Evolutionary conservation across 139 green algal genomes (phyloP).

Genomic region (Limnomonas spitsbergensis): DNA sequence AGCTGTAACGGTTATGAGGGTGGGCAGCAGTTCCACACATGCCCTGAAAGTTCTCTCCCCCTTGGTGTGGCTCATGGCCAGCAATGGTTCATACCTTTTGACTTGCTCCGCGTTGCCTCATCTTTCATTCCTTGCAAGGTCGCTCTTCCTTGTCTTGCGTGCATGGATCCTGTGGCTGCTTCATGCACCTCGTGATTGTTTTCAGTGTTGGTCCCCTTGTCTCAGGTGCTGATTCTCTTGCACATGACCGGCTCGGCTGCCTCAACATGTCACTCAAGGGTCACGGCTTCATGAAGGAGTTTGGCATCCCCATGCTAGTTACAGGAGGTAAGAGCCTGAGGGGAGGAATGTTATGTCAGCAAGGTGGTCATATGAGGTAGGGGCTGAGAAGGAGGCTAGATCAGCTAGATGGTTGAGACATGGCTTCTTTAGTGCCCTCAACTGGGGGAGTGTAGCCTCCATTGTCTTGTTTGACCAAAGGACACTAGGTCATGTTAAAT

Average conservation of each 20-base stretch:
- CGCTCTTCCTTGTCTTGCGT: background rate
- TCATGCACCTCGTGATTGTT: background rate
- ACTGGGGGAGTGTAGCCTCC: too few species aligned
- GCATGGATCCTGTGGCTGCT: background rate
- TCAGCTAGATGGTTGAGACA: too few species aligned
- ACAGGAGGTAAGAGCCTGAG: conserved; percentile 75
- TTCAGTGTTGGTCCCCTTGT: background rate
- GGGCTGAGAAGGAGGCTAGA: too few species aligned
- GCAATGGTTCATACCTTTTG: background rate
- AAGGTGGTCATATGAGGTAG: too few species aligned
- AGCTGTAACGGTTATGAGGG: background rate
- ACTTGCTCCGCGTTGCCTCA: background rate
- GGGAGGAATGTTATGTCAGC: too few species aligned
- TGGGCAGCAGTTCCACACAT: background rate
- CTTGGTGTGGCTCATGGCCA: background rate
- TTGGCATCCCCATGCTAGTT: conserved; percentile 86
- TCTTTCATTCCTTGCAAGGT: background rate
- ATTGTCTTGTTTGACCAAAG: too few species aligned
- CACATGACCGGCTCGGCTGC: conserved; percentile 82
- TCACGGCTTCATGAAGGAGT: conserved; percentile 85
- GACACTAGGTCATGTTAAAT: too few species aligned
- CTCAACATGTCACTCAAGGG: conserved; percentile 84
- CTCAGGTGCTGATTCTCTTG: conserved; percentile 83
- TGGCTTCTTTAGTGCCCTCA: too few species aligned
- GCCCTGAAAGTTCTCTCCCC: background rate